These are phyloP conservation scores for Pyrrhoderma lamaoense DNA, from an alignment of 1,284 basidiomycete genomes.

Conservation along the genomic window DNA sequence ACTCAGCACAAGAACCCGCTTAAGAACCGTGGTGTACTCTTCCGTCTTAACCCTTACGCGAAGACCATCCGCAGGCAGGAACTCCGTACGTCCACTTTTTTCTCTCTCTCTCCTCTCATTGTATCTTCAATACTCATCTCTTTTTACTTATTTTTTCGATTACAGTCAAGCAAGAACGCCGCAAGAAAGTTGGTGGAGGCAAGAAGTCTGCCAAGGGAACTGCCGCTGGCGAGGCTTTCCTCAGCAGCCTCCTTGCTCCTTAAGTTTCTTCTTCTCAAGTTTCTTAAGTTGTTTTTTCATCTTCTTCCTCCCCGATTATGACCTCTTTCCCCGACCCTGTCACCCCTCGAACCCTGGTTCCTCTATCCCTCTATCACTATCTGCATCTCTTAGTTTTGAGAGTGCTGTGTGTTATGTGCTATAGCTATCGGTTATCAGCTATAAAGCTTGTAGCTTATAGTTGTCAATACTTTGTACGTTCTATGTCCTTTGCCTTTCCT, in stretches of 20 bases:
- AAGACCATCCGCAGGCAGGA: slow-evolving; percentile 89
- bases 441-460: too few species aligned
- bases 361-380: too few species aligned
- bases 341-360: too few species aligned
- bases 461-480: too few species aligned
- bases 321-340: too few species aligned
- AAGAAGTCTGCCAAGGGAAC: slow-evolving; percentile 50
- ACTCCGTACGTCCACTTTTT: slow-evolving; percentile 50
- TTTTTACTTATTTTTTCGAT: background rate
- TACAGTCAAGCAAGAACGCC: slow-evolving; percentile 73
- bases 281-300: too few species aligned
- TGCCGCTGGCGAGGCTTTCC: slow-evolving; percentile 80
- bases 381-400: too few species aligned
- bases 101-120: background rate
- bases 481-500: too few species aligned
- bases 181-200: slow-evolving; percentile 42
- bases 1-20: slow-evolving; percentile 99
- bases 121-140: background rate
- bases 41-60: slow-evolving; percentile 99
- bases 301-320: too few species aligned
- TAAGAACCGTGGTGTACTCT: slow-evolving; percentile 92
- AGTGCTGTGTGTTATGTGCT: too few species aligned
- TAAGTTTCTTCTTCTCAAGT: slow-evolving; percentile 35
- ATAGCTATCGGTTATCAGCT: too few species aligned
- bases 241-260: slow-evolving; percentile 79